A percentile compares a stretch with the other conserved stretches of the same genome.
Conservation (phyloP, 768 basidiomycete genomes). For the Agaricus blazei region DNA sequence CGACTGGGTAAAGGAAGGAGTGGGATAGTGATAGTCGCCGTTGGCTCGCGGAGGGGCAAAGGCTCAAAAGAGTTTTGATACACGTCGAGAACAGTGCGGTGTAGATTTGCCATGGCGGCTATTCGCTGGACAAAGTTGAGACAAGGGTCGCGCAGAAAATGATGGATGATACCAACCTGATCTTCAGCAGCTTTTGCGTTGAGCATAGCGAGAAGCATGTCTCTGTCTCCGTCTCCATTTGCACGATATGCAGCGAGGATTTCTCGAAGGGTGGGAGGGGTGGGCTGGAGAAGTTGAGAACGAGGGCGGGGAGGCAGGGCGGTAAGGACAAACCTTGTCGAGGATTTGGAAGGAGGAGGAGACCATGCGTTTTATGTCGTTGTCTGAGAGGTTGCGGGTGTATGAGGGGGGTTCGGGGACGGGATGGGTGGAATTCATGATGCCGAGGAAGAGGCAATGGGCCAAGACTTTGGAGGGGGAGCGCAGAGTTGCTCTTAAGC, state of each 20-base stretch:
- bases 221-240: slow-evolving; percentile 88
- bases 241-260: slow-evolving; percentile 81
- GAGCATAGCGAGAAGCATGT: slow-evolving; percentile 86
- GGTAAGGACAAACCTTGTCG: slow-evolving; percentile 32
- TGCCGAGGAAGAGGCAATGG: slow-evolving; percentile 25
- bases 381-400: slow-evolving; percentile 19
- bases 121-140: slow-evolving; percentile 45
- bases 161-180: slow-evolving; percentile 50
- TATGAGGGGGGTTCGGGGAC: slow-evolving; percentile 23
- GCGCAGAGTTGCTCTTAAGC: slow-evolving; percentile 40
- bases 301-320: slow-evolving; percentile 12
- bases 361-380: slow-evolving; percentile 30
- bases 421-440: slow-evolving; percentile 30
- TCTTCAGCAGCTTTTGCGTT: slow-evolving; percentile 93
- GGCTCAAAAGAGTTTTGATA: slow-evolving; percentile 32
- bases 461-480: slow-evolving; percentile 32
- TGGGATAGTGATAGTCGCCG: slow-evolving; percentile 33
- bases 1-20: slow-evolving; percentile 32
- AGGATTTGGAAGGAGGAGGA: slow-evolving; percentile 34
- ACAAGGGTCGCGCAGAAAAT: not conserved
- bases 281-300: slow-evolving; percentile 37
- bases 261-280: slow-evolving; percentile 79
- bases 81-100: slow-evolving; percentile 66
- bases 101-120: slow-evolving; percentile 64
- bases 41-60: slow-evolving; percentile 17